phyloP scores from a whole-genome alignment of 2,329 filamentous ascomycete genomes.

The Coniosporium tulheliwenetii region DNA sequence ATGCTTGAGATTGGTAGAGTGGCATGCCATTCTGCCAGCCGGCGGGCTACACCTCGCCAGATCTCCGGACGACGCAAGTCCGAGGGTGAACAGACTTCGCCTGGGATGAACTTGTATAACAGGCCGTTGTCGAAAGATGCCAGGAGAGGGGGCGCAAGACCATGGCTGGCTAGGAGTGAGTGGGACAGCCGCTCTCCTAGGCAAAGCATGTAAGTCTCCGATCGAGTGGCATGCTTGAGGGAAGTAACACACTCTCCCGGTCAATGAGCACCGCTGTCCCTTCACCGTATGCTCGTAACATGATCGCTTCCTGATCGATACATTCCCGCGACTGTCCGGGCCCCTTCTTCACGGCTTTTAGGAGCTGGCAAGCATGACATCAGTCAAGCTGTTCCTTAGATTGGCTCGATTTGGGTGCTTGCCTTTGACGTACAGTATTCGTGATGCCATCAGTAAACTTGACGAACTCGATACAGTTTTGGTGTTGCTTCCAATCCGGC shows the following conservation, averaged over 20 bases:
- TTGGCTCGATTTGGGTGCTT: constrained; percentile 29
- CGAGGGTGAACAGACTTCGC: constrained; percentile 61
- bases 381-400: constrained; percentile 8
- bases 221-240: too few species aligned
- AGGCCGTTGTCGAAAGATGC: constrained; percentile 93
- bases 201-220: too few species aligned
- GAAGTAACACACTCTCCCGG: constrained; percentile 57
- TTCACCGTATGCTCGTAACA: constrained; percentile 86
- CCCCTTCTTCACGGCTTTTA: constrained; percentile 59
- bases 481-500: constrained; percentile 64
- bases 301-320: constrained; percentile 68
- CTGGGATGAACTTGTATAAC: constrained; percentile 80
- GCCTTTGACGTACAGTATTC: constrained; percentile 51
- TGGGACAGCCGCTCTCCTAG: constrained; percentile 53
- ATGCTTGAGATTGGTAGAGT: constrained; percentile 40
- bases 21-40: constrained; percentile 89
- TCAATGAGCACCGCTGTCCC: constrained; percentile 93
- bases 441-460: constrained; percentile 97
- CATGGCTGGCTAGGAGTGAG: constrained; percentile 68
- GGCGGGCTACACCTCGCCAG: constrained; percentile 68
- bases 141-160: constrained; percentile 72
- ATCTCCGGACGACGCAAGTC: constrained; percentile 64
- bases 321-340: constrained; percentile 58
- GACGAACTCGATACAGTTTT: constrained; percentile 66
- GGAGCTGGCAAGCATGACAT: constrained; percentile 28